Evolutionary conservation across 1,139 yeast genomes (phyloP), one percentile per base, ranked within the genome.

Genomic region (Pichia sp.): DNA sequence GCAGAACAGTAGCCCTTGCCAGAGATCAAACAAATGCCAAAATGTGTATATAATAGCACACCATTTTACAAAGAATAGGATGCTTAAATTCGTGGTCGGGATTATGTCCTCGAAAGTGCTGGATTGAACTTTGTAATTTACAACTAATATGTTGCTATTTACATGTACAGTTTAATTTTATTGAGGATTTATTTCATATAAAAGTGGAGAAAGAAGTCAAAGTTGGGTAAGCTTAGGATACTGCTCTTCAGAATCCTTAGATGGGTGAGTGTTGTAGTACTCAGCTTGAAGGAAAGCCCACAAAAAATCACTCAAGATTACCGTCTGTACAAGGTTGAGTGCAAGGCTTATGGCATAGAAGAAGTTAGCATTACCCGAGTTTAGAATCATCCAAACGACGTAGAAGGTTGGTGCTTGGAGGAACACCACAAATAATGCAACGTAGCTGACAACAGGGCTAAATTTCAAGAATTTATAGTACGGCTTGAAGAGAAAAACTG

Each of bases 361-460:
- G 75, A 93, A 93, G 72, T 93, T 93, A 58, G 97, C 85, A 72
- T 93, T 93, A 29, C 59, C 99, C 34, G 95, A 90, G 13, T 97
- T 97, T 57, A 90, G 77, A 53, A 87, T 88, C 61, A 93, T 89
- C 99, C 99, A 93, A 60, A 95, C 79, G 68, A 90, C 90, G 73
- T 90, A 90, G 69, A 93, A 93, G 11, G 90, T 85, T 0, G 98
- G 98, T 2, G 95, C 84, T 50, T 93, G 76, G 2, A 85, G 70
- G 38, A 80, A 65, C 0, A 68, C 62, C 13, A 68, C 64, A 31
- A 58, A 52, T 29, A 67, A 57, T 2, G 65, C 60, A 29, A 65
- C 44, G 26, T 61, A 60, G 45, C 64, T 61, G 10, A 67, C 58
- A 16, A 67, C 46, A 8, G 67, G 65, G 23, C 64, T 60, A 29